Percentiles rank a stretch among this genome's conserved stretches.
Evolutionary conservation across 2,329 filamentous ascomycete species (phyloP).

Genomic region (Aureobasidium sp.): DNA sequence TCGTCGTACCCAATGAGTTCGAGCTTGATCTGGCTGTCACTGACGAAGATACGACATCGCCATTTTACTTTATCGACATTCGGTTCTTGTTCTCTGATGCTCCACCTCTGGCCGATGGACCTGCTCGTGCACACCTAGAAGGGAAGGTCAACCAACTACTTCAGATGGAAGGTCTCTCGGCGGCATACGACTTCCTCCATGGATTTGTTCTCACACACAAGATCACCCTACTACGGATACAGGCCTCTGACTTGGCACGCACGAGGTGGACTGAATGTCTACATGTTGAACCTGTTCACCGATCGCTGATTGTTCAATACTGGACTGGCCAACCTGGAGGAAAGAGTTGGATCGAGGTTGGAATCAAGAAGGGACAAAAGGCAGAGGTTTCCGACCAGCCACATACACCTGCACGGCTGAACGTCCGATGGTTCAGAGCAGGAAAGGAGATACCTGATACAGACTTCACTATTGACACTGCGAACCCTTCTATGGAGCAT

Average conservation of each 20-base stretch:
- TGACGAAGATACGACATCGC: constrained; percentile 70
- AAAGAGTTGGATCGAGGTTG: constrained; percentile 89
- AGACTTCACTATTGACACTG: constrained; percentile 58
- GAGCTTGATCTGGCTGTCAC: constrained; percentile 89
- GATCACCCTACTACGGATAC: constrained; percentile 69
- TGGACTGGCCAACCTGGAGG: constrained; percentile 63
- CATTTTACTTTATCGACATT: constrained; percentile 92
- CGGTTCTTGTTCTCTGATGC: constrained; percentile 71
- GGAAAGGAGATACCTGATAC: constrained; percentile 62
- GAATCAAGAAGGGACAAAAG: constrained; percentile 57
- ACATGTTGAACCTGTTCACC: constrained; percentile 68
- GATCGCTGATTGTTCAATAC: constrained; percentile 81
- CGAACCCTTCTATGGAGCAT: constrained; percentile 61
- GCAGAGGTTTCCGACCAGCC: constrained; percentile 5
- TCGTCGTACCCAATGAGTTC: constrained; percentile 74
- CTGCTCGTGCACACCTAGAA: constrained; percentile 59
- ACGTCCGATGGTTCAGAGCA: constrained; percentile 75
- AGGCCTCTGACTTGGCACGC: constrained; percentile 61
- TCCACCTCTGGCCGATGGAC: constrained; percentile 50
- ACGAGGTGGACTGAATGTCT: constrained; percentile 71
- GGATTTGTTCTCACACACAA: constrained; percentile 86
- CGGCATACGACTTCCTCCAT: constrained; percentile 81
- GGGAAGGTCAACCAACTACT: constrained; percentile 64
- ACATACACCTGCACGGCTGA: constrained; percentile 35
- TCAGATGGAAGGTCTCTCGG: constrained; percentile 58